phyloP scores from a whole-genome alignment of 306 rosid genomes.

The Heteromeles arbutifolia region DNA sequence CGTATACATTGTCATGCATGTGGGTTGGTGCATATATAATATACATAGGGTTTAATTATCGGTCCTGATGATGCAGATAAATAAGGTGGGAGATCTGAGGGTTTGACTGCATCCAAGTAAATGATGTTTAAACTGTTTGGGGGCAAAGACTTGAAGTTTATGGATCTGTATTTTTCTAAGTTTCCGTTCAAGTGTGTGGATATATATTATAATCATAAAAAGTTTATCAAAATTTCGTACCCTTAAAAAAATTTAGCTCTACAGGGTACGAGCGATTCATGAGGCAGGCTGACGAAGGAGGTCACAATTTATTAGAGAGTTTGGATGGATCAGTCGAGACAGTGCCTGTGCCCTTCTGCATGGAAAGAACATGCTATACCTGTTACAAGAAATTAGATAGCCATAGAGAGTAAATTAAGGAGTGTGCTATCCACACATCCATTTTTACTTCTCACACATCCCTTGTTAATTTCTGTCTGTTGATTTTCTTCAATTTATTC shows the following conservation, averaged over 20 bases:
- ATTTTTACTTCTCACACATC: too few relatives aligned
- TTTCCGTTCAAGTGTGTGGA: constrained; percentile 16
- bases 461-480: too few relatives aligned
- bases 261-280: background rate
- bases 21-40: background rate
- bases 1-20: constrained; percentile 1
- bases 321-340: background rate
- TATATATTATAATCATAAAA: background rate
- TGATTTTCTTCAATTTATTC: too few relatives aligned
- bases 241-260: background rate
- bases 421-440: too few relatives aligned
- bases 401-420: background rate
- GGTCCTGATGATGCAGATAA: constrained; percentile 4
- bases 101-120: constrained; percentile 19
- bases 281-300: background rate
- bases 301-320: background rate
- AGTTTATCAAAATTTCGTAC: background rate
- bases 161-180: constrained; percentile 28
- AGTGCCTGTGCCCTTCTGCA: background rate
- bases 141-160: constrained; percentile 23
- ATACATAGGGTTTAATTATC: constrained; percentile 4
- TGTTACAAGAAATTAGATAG: background rate
- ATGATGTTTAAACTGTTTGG: constrained; percentile 27
- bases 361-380: background rate
- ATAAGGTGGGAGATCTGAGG: background rate